phyloP scores from a whole-genome alignment of 345 rosid species.

The Eucalyptus microcorys region DNA sequence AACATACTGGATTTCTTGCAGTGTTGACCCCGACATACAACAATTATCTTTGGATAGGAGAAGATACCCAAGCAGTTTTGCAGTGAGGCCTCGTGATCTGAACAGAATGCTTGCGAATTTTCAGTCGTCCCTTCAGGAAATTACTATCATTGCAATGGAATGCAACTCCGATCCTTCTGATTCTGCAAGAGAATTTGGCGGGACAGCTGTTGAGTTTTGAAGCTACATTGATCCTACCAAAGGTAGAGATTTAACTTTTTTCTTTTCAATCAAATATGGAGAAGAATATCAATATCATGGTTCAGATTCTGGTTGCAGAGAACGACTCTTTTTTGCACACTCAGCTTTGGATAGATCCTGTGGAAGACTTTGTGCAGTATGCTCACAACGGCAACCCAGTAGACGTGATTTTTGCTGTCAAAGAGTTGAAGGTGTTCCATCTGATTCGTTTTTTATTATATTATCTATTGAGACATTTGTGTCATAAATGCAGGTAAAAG shows the following conservation, averaged over 20 bases:
- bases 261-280: neutral
- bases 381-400: rapidly evolving
- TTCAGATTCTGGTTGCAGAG: conserved; percentile 27
- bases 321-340: conserved; percentile 64
- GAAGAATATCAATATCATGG: conserved; percentile 2
- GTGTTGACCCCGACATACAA: conserved; percentile 72
- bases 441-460: too few species aligned
- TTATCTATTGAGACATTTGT: neutral
- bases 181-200: conserved; percentile 56
- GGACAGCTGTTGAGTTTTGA: conserved; percentile 78
- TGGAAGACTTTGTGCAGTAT: neutral
- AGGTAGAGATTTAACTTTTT: conserved; percentile 5
- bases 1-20: conserved; percentile 79
- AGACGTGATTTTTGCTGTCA: neutral
- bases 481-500: neutral
- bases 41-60: conserved; percentile 72
- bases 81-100: conserved; percentile 68
- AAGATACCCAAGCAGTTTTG: conserved; percentile 51
- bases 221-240: conserved; percentile 25
- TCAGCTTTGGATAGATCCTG: neutral
- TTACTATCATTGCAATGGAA: conserved; percentile 75
- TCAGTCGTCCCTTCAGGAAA: conserved; percentile 91
- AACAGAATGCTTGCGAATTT: conserved; percentile 53
- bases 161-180: conserved; percentile 45
- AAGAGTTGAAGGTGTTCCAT: neutral